These are phyloP conservation scores for Colletotrichum endophyticum DNA, from an alignment of 2,329 filamentous ascomycete species.

Conservation along the genomic window DNA sequence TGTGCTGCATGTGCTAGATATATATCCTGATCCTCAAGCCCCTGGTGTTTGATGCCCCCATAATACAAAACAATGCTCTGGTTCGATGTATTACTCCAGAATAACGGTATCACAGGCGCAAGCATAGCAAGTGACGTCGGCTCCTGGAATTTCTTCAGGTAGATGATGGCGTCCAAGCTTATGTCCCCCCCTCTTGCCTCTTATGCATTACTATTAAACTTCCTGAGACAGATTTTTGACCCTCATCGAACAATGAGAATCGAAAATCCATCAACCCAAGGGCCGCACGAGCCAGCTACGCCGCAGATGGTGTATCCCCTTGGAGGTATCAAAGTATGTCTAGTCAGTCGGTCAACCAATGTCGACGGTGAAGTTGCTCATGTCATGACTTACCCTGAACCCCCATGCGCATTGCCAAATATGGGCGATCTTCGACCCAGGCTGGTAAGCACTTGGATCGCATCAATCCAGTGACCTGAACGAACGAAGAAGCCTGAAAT, in stretches of 20 bases:
- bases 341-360: conserved; percentile 41
- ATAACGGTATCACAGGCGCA: neutral
- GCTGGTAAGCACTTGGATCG: conserved; percentile 87
- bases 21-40: neutral
- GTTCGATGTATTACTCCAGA: neutral
- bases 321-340: conserved; percentile 87
- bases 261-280: conserved; percentile 86
- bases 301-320: conserved; percentile 89
- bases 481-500: conserved; percentile 86
- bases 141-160: neutral
- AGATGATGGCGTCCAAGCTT: neutral
- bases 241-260: conserved; percentile 61
- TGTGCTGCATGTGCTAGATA: neutral
- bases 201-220: neutral
- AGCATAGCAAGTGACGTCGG: neutral
- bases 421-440: conserved; percentile 83
- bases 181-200: neutral
- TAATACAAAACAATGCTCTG: neutral
- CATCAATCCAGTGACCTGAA: conserved; percentile 84
- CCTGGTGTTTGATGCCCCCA: neutral
- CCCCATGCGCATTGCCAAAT: conserved; percentile 82
- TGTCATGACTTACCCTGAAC: conserved; percentile 75
- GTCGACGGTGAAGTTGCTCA: neutral
- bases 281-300: conserved; percentile 79
- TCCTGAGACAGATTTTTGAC: neutral